phyloP scores from a whole-genome alignment of 768 basidiomycete species.

The Cantharellus cinnabarinus region DNA sequence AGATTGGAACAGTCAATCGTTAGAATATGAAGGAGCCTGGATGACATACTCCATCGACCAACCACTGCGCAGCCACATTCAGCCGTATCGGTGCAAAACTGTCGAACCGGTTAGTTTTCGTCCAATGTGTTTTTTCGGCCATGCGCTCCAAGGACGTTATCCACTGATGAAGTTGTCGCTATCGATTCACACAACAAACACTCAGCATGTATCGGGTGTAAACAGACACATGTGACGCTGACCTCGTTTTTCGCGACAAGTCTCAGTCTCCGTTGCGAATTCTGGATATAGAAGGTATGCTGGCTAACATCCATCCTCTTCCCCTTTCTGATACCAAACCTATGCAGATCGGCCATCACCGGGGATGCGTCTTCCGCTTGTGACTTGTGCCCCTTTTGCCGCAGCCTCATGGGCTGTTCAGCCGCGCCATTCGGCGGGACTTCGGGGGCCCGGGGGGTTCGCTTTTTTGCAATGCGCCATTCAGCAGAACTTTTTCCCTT shows the following conservation, averaged over 20 bases:
- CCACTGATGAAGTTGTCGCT: constrained; percentile 96
- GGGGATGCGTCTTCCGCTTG: too few relatives aligned
- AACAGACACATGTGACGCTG: constrained; percentile 8
- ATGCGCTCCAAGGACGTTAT: constrained; percentile 77
- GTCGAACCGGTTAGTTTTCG: constrained; percentile 66
- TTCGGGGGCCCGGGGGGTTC: too few relatives aligned
- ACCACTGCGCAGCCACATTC: constrained; percentile 93
- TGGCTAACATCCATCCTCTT: constrained; percentile 51
- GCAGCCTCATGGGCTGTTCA: too few relatives aligned
- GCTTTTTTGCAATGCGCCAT: too few relatives aligned
- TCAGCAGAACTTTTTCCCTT: too few relatives aligned
- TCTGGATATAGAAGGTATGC: constrained; percentile 86
- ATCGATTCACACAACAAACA: background rate
- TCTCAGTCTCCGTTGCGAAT: constrained; percentile 77
- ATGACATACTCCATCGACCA: constrained; percentile 75
- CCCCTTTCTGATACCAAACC: constrained; percentile 22
- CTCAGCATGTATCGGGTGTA: background rate
- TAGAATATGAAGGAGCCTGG: background rate
- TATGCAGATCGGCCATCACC: too few relatives aligned
- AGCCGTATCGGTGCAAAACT: constrained; percentile 84
- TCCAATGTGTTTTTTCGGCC: constrained; percentile 56
- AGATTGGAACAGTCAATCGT: background rate
- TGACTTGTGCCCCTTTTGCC: too few relatives aligned
- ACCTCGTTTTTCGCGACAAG: constrained; percentile 77
- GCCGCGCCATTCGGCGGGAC: too few relatives aligned